A percentile compares a stretch with the other conserved stretches of the same genome.
Conservation (phyloP, 352 stramenopile genomes). For the Pseudoperonospora humuli region DNA sequence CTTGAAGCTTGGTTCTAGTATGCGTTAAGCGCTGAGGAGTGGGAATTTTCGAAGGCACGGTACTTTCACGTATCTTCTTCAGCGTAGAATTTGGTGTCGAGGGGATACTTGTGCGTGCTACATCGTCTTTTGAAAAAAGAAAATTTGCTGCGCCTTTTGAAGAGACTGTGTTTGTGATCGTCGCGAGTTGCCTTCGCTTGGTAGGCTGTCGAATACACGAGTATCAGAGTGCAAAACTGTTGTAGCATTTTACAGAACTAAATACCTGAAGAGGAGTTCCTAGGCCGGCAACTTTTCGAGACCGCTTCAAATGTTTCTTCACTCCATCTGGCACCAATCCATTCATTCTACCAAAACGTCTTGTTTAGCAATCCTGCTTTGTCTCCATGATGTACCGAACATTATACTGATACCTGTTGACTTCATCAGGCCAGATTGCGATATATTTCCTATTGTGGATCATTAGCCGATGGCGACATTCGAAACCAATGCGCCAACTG, state of each 20-base stretch:
- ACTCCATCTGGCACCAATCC: slow-evolving; percentile 34
- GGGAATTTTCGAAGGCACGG: slow-evolving; percentile 13
- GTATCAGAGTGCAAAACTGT: not conserved
- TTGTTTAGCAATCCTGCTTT: not conserved
- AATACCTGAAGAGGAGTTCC: slow-evolving; percentile 30
- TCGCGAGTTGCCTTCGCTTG: slow-evolving; percentile 47
- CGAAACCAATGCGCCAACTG: not conserved
- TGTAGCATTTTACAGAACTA: not conserved
- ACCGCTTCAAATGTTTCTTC: slow-evolving; percentile 61
- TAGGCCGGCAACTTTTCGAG: slow-evolving; percentile 25
- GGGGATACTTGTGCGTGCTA: slow-evolving; percentile 4
- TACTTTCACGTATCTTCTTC: slow-evolving; percentile 14
- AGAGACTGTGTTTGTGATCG: slow-evolving; percentile 51
- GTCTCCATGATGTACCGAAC: not conserved
- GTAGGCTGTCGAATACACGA: slow-evolving; percentile 13
- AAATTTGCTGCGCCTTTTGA: slow-evolving; percentile 20
- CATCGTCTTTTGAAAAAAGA: slow-evolving; percentile 17
- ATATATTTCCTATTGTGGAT: slow-evolving; percentile 35
- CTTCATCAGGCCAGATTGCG: slow-evolving; percentile 37
- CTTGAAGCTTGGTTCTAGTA: slow-evolving; percentile 3
- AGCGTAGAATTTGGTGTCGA: slow-evolving; percentile 21
- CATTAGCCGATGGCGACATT: not conserved
- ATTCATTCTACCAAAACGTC: slow-evolving; percentile 31
- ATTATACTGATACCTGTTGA: slow-evolving; percentile 27
- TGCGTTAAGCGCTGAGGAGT: slow-evolving; percentile 7